Conservation (phyloP, 352 stramenopile species). For the Phytopythium oedochilum region DNA sequence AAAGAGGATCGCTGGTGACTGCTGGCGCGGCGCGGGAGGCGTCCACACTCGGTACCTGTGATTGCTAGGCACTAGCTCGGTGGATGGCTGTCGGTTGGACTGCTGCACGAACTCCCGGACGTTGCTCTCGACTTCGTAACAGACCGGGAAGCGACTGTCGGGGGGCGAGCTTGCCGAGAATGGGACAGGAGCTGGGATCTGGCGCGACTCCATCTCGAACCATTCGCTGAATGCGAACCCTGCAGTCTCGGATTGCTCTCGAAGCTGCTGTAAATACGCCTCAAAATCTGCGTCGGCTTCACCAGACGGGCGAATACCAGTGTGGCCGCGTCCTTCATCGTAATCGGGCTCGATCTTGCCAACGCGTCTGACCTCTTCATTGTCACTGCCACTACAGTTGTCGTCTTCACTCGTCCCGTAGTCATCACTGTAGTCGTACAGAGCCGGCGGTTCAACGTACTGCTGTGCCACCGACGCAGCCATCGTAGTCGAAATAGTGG, state of each 20-base stretch:
- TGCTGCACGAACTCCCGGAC: conserved; percentile 25
- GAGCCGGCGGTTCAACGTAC: not conserved
- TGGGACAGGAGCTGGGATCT: not conserved
- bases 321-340: not conserved
- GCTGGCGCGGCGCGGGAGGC: not conserved
- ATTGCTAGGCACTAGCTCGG: not conserved
- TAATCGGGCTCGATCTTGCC: not conserved
- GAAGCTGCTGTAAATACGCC: not conserved
- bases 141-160: conserved; percentile 10
- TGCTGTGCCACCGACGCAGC: not conserved
- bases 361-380: not conserved
- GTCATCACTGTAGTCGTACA: conserved; percentile 1
- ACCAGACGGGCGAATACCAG: not conserved
- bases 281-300: not conserved
- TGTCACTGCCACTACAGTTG: not conserved
- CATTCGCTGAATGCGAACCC: not conserved
- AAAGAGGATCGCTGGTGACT: conserved; percentile 25
- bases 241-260: not conserved
- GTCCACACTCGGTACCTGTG: conserved; percentile 1
- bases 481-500: not conserved
- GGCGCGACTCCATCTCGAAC: not conserved
- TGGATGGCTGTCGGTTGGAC: not conserved
- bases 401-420: conserved; percentile 1
- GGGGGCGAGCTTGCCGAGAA: not conserved
- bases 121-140: conserved; percentile 23